These are phyloP conservation scores for Cyclocybe aegerita DNA, from an alignment of 768 basidiomycete species.

Conservation along the genomic window DNA sequence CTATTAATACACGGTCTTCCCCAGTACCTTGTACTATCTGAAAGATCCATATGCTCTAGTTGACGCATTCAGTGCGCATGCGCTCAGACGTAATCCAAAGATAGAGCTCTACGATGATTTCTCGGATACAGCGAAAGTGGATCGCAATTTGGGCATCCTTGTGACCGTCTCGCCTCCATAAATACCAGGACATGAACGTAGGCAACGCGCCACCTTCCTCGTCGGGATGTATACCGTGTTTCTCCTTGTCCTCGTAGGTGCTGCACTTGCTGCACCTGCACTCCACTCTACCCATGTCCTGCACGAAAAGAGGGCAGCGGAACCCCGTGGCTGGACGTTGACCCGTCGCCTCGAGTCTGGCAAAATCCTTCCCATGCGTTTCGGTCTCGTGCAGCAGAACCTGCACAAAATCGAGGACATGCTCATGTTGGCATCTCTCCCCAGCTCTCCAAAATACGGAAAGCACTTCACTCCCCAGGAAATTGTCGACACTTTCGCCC, in stretches of 20 bases:
- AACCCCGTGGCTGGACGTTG: constrained; percentile 24
- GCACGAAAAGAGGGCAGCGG: constrained; percentile 26
- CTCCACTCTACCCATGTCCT: constrained; percentile 24
- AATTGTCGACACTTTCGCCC: constrained; percentile 31
- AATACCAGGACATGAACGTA: too few species aligned
- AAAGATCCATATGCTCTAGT: too few species aligned
- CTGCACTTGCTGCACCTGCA: constrained; percentile 18
- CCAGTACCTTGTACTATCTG: too few species aligned
- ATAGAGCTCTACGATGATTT: too few species aligned
- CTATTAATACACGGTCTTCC: too few species aligned
- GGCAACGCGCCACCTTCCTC: background rate
- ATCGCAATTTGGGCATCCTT: too few species aligned
- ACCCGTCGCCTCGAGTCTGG: constrained; percentile 22
- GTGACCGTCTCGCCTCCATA: too few species aligned
- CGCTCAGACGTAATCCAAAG: too few species aligned
- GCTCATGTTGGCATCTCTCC: constrained; percentile 47
- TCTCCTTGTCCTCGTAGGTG: constrained; percentile 4
- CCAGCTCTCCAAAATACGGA: constrained; percentile 47
- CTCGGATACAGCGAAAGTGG: too few species aligned
- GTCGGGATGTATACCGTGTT: background rate
- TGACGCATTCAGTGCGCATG: too few species aligned
- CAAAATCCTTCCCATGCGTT: constrained; percentile 42
- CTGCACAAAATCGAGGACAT: constrained; percentile 42
- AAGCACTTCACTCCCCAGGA: constrained; percentile 45
- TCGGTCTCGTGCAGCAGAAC: constrained; percentile 48